These are phyloP conservation scores for Solanum etuberosum DNA, from an alignment of 257 asterid genomes.

Conservation along the genomic window DNA sequence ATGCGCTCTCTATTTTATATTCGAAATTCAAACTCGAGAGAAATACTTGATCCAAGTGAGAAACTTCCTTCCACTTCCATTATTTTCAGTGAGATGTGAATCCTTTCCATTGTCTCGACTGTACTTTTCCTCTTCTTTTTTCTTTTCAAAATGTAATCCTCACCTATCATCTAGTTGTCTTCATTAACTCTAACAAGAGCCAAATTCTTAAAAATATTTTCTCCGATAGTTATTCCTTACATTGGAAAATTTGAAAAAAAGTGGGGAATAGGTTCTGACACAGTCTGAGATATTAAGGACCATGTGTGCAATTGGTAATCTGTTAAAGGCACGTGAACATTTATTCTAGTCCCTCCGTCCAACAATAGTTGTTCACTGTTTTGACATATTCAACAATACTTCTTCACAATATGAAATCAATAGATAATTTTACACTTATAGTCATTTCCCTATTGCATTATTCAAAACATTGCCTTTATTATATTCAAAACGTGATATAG, in stretches of 20 bases:
- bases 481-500: too few relatives aligned
- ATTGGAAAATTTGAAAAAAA: background rate
- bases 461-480: too few relatives aligned
- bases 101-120: background rate
- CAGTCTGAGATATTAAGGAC: background rate
- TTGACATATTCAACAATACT: too few relatives aligned
- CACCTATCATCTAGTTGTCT: background rate
- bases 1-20: background rate
- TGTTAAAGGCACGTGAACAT: background rate
- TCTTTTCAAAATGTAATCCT: background rate
- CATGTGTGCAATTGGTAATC: background rate
- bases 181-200: background rate
- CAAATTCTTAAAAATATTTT: background rate
- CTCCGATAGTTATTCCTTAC: background rate
- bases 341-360: background rate
- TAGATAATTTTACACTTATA: too few relatives aligned
- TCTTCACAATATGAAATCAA: accelerated
- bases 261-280: background rate
- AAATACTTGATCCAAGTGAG: background rate
- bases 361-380: too few relatives aligned
- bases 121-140: background rate
- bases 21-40: background rate
- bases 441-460: too few relatives aligned
- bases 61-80: background rate
- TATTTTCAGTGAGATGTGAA: background rate